A percentile compares a stretch with the other conserved stretches of the same genome.
Conservation (phyloP, 2,329 filamentous ascomycete genomes). For the Colletotrichum liaoningense region DNA sequence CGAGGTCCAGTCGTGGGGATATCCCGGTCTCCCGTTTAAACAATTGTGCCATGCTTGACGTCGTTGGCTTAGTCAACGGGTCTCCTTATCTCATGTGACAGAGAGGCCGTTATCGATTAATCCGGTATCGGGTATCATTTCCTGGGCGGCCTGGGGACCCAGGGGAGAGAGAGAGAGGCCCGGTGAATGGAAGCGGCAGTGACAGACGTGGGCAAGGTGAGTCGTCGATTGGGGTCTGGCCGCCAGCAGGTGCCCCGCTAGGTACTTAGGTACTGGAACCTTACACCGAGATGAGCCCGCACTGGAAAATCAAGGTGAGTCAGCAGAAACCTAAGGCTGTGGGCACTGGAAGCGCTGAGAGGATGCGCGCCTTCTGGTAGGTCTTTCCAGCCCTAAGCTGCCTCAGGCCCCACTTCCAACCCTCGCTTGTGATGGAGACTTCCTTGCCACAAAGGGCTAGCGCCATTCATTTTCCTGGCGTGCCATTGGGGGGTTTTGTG, state of each 20-base stretch:
- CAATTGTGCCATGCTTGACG: not conserved
- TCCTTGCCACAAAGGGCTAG: slow-evolving; percentile 49
- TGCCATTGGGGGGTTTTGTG: slow-evolving; percentile 39
- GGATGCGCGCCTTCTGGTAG: slow-evolving; percentile 41
- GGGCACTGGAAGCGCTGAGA: not conserved
- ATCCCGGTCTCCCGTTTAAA: not conserved
- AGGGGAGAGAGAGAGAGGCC: no score
- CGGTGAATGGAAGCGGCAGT: not conserved
- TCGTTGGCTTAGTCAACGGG: slow-evolving; percentile 22
- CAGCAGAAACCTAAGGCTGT: not conserved
- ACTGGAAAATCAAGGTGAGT: not conserved
- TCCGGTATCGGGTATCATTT: not conserved
- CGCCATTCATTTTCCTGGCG: slow-evolving; percentile 21
- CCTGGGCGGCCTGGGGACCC: no score
- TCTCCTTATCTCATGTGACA: not conserved
- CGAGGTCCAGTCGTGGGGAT: slow-evolving; percentile 2
- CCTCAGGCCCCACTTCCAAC: slow-evolving; percentile 41
- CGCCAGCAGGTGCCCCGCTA: not conserved
- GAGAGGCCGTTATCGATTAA: not conserved
- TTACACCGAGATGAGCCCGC: slow-evolving; percentile 3
- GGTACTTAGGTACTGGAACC: no score
- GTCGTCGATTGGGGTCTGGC: not conserved
- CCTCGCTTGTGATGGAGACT: slow-evolving; percentile 48
- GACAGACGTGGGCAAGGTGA: not conserved
- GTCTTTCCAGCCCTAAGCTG: slow-evolving; percentile 55